Evolutionary conservation across 306 rosid genomes (phyloP).

Genomic region (Dalbergia oliveri): DNA sequence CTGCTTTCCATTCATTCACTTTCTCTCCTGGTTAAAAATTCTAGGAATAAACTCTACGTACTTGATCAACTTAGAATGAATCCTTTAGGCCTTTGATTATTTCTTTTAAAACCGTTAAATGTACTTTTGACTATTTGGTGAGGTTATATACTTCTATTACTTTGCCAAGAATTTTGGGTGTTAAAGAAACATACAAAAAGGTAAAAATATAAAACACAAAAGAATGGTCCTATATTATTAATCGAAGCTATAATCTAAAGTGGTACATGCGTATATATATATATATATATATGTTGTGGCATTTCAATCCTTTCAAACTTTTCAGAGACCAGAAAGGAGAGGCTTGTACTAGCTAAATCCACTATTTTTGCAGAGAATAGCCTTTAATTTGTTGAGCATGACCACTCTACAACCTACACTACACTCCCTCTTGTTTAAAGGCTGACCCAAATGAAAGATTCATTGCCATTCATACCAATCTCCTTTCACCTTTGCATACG

Average conservation of each 20-base stretch:
- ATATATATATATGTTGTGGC: constrained; percentile 41
- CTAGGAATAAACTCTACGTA: constrained; percentile 15
- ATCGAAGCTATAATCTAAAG: background rate
- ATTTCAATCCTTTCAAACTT: constrained; percentile 55
- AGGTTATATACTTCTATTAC: background rate
- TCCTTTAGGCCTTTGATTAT: constrained; percentile 22
- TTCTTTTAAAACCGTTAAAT: constrained; percentile 36
- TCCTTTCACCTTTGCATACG: constrained; percentile 37
- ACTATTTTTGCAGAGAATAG: constrained; percentile 46
- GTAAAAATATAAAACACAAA: background rate
- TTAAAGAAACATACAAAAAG: constrained; percentile 6
- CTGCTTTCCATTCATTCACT: constrained; percentile 22
- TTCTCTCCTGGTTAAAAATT: constrained; percentile 26
- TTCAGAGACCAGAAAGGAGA: constrained; percentile 43
- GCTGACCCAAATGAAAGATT: constrained; percentile 32
- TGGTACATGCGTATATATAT: constrained; percentile 32
- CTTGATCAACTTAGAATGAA: constrained; percentile 36
- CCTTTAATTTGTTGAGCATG: constrained; percentile 48
- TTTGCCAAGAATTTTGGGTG: constrained; percentile 12
- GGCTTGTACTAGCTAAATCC: constrained; percentile 33
- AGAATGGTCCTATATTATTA: background rate
- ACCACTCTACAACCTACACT: constrained; percentile 43
- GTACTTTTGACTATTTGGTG: constrained; percentile 40
- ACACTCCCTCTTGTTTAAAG: constrained; percentile 41
- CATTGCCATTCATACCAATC: constrained; percentile 44